phyloP scores from a whole-genome alignment of 2,329 filamentous ascomycete species.

The Apiospora arundinis region DNA sequence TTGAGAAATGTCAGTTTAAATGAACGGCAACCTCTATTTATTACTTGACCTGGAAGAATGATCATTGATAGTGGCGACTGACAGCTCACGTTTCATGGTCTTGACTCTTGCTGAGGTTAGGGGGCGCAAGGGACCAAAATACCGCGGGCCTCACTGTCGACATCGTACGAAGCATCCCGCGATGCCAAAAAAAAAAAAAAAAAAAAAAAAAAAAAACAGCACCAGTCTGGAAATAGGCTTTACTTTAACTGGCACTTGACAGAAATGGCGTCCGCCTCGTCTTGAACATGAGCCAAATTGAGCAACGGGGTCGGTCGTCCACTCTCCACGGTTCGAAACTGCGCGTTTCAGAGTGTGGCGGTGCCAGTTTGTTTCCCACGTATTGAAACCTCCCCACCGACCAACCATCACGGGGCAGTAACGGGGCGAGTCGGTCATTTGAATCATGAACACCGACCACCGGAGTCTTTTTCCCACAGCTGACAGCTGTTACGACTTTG shows the following conservation, averaged over 20 bases:
- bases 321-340: not conserved
- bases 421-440: no score
- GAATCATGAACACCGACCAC: not conserved
- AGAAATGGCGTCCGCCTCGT: not conserved
- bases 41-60: no score
- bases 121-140: no score
- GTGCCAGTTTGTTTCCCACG: conserved; percentile 5
- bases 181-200: not conserved
- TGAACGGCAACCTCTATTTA: no score
- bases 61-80: no score
- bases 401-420: no score
- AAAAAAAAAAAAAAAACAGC: no score
- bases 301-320: not conserved
- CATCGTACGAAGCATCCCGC: not conserved
- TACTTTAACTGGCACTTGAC: not conserved
- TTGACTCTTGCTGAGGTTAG: no score
- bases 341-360: conserved; percentile 7
- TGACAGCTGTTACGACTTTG: not conserved
- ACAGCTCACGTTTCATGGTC: no score
- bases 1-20: no score
- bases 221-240: not conserved
- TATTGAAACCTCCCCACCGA: conserved; percentile 14
- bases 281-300: not conserved
- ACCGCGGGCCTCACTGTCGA: not conserved
- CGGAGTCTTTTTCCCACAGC: not conserved